Base-by-base conservation (phyloP, 2,329 filamentous ascomycete genomes). In the Fusarium caatingaense region DNA sequence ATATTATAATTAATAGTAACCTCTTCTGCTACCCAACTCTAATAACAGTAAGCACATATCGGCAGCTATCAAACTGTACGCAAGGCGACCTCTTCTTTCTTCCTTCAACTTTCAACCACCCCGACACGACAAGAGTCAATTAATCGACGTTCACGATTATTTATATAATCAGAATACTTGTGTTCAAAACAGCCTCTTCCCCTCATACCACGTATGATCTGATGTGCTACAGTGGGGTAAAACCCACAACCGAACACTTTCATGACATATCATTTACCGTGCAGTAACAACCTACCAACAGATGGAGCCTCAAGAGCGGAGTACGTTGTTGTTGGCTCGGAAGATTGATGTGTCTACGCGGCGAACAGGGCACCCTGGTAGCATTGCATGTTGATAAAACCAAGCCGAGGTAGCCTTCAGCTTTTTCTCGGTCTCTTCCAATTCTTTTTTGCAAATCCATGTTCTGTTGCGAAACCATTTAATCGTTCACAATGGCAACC, bases 301-400 rank as follows among this genome's bases (percentile, higher is more conserved):
- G 15, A 21, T n/a, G 23, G n/a, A 27, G 20, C 6, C 5, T 42
- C 18, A n/a, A 13, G 34, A 42, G 49, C 34, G 34, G 49, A 51
- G 23, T 6, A 5, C 13, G 1, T 10, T 37, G 10, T 37, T 3
- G 15, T 20, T 47, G n/a, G 57, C 8, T n/a, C 20, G 21, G 9
- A 30, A 44, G 4, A 9, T 48, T 57, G 20, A 57, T 60, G 49
- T 64, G 61, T 64, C 44, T 40, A 21, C 13, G 16, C 28, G 15
- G 40, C 8, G 8, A 18, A 8, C 21, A 27, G 11, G 49, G 12
- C 34, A 20, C 49, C 49, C 50, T 18, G 28, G 20, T 5, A 20
- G 7, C 5, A 15, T 8, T 0, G 8, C 5, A 40, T 23, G 4
- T 49, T 45, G 9, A 18, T n/a, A 63, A 56, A 64, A 3, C 2